Base-by-base conservation (phyloP, 2,329 filamentous ascomycete species). In the Eutypa lata region DNA sequence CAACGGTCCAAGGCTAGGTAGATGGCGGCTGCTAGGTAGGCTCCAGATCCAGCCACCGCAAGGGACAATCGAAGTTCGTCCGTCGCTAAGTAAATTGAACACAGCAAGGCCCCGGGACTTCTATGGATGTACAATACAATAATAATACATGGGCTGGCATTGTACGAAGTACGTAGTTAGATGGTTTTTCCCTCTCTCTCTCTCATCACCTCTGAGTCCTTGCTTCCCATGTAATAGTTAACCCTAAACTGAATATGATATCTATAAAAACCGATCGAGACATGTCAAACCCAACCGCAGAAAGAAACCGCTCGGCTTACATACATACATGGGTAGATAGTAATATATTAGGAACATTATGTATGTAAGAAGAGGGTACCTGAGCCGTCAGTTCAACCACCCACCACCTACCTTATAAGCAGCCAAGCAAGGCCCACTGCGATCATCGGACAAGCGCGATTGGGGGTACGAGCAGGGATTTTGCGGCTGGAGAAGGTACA, bases 361-460 rank as follows among this genome's bases (percentile, higher is more conserved):
- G n/a, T n/a, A n/a, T n/a, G n/a, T n/a, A 35, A 57, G 48, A 50
- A 57, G 52, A 55, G 40, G 54, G 52, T 50, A 54, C 55, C 53
- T 60, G 58, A 53, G 53, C 51, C 37, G 40, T 43, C 37, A 60
- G 56, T 53, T 57, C 59, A 64, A 65, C 26, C 26, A 31, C 26
- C 26, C 26, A 31, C 26, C 26, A 31, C n/a, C n/a, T n/a, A n/a
- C n/a, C n/a, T n/a, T n/a, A n/a, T n/a, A 31, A 31, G 6, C 26
- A 31, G 6, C 26, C 5, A 10, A 31, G 26, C 26, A 31, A 10
- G 10, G 26, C 26, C 26, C 64, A 62, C 56, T 56, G 54, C 56
- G 61, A 66, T 66, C 65, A 63, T 65, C 62, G 64, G 63, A 64
- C 65, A 64, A 60, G 61, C 58, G 58, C 55, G 57, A 64, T 62